Evolutionary conservation across 176 grass and related monocot species (phyloP).

Genomic region (Bothriochloa decipiens): DNA sequence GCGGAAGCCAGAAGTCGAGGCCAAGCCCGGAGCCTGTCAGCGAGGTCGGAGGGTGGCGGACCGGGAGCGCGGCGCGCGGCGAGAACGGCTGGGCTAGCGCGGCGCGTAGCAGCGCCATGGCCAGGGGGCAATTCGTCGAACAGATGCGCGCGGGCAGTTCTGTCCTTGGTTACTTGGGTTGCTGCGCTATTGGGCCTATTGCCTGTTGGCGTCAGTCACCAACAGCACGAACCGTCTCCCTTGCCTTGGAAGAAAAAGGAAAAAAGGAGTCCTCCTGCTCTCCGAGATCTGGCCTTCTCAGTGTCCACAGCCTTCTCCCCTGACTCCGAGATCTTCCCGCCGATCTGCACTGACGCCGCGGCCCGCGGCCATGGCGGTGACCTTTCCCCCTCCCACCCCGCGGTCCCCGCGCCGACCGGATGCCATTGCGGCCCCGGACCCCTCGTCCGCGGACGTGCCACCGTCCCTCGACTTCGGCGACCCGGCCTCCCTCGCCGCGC

Average conservation of each 20-base stretch:
- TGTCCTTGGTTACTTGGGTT: background rate
- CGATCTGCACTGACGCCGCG: background rate
- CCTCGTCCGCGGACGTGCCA: constrained; percentile 27
- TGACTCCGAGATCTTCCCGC: constrained; percentile 33
- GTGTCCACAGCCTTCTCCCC: background rate
- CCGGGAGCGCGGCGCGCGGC: background rate
- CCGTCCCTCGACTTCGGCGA: constrained; percentile 67
- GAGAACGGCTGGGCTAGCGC: constrained; percentile 4
- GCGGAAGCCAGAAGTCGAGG: constrained; percentile 22
- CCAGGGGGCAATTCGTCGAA: constrained; percentile 48
- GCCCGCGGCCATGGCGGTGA: constrained; percentile 47
- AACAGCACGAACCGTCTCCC: too few species aligned
- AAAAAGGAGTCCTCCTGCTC: too few species aligned
- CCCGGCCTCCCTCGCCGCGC: constrained; percentile 53
- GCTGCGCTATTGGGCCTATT: too few species aligned
- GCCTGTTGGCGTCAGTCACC: too few species aligned
- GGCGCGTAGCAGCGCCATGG: constrained; percentile 37
- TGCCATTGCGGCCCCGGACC: background rate
- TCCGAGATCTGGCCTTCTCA: background rate
- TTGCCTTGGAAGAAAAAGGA: too few species aligned
- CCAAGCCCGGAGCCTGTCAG: background rate
- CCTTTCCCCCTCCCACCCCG: constrained; percentile 32
- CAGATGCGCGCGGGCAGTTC: constrained; percentile 26
- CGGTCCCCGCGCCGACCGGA: constrained; percentile 41
- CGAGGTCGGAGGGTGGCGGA: background rate